Percentiles rank a stretch among this genome's conserved stretches.
These are phyloP conservation scores for Dendrobium huoshanense DNA, from an alignment of 106 monocot genomes.

Conservation along the genomic window DNA sequence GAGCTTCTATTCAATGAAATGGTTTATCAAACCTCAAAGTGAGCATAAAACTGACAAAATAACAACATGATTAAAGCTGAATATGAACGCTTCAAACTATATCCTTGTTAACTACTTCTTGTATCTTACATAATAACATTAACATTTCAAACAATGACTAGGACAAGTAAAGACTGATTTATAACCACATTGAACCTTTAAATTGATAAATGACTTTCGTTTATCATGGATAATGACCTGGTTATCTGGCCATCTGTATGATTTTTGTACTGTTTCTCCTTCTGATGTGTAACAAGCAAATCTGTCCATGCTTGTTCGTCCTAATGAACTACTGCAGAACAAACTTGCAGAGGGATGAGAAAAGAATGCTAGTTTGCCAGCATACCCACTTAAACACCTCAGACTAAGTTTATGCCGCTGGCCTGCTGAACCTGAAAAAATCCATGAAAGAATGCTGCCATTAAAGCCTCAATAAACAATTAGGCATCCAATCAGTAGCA, in stretches of 20 bases:
- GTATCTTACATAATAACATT: slow-evolving; percentile 2
- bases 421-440: slow-evolving; percentile 1
- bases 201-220: neutral
- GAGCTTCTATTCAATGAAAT: neutral
- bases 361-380: slow-evolving; percentile 6
- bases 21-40: neutral
- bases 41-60: neutral
- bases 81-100: neutral
- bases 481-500: neutral
- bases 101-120: neutral
- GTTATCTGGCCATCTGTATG: slow-evolving; percentile 47
- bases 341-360: slow-evolving; percentile 10
- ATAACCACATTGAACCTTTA: neutral
- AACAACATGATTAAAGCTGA: neutral
- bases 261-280: slow-evolving; percentile 24
- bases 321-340: slow-evolving; percentile 20
- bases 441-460: neutral
- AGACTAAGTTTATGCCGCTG: slow-evolving; percentile 6
- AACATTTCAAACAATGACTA: neutral
- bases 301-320: slow-evolving; percentile 10
- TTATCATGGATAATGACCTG: slow-evolving; percentile 19
- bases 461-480: neutral
- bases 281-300: slow-evolving; percentile 27
- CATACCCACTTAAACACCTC: slow-evolving; percentile 6
- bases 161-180: neutral